Evolutionary conservation across 495 filamentous ascomycete species (phyloP).

Genomic region (Ramalina peruviana): DNA sequence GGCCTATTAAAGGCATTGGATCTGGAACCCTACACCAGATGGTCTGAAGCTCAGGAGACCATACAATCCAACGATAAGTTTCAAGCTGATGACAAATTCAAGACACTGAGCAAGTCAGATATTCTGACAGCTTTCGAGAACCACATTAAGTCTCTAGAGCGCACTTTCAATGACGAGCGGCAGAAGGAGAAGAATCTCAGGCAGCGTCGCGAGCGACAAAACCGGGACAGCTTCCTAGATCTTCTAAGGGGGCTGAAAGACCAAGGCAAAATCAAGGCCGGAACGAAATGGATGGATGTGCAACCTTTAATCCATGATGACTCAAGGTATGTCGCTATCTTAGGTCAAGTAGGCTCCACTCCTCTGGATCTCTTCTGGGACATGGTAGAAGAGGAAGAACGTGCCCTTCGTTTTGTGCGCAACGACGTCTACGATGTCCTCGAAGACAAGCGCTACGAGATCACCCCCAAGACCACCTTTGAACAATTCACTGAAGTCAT

Average conservation of each 20-base stretch:
- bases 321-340: slow-evolving; percentile 68
- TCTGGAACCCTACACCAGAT: slow-evolving; percentile 86
- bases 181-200: slow-evolving; percentile 75
- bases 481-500: slow-evolving; percentile 72
- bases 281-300: slow-evolving; percentile 78
- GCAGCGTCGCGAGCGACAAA: slow-evolving; percentile 67
- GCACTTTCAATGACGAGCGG: slow-evolving; percentile 73
- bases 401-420: slow-evolving; percentile 60
- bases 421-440: slow-evolving; percentile 84
- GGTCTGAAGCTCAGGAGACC: slow-evolving; percentile 76
- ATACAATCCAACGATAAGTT: slow-evolving; percentile 71
- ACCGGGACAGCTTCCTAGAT: slow-evolving; percentile 63
- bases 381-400: slow-evolving; percentile 84
- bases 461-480: slow-evolving; percentile 71
- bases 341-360: slow-evolving; percentile 75
- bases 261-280: slow-evolving; percentile 77
- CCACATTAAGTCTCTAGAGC: slow-evolving; percentile 84
- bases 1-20: slow-evolving; percentile 70
- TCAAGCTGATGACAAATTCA: slow-evolving; percentile 77
- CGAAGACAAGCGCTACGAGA: slow-evolving; percentile 86
- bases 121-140: slow-evolving; percentile 87
- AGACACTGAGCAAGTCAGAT: slow-evolving; percentile 73
- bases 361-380: slow-evolving; percentile 98
- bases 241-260: slow-evolving; percentile 60
- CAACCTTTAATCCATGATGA: slow-evolving; percentile 67